phyloP scores from a whole-genome alignment of 352 stramenopile genomes.

The Pythium rhizo-oryzae region DNA sequence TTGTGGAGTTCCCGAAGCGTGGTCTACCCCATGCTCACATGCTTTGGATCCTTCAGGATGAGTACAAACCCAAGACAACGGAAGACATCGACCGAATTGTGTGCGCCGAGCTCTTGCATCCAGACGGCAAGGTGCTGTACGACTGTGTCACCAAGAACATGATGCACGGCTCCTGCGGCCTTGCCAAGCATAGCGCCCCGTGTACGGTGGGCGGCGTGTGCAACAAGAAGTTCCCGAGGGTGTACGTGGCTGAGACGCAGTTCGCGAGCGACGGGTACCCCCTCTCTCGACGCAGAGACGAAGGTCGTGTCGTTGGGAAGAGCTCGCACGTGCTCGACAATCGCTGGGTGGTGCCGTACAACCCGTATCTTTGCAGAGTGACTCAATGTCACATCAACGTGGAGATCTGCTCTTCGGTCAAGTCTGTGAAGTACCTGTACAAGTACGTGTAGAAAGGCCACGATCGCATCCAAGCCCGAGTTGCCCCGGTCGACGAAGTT shows the following conservation, averaged over 20 bases:
- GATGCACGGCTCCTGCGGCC: conserved; percentile 15
- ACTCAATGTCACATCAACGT: too few species aligned
- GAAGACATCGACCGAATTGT: conserved; percentile 18
- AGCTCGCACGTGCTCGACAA: conserved; percentile 25
- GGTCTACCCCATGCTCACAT: conserved; percentile 45
- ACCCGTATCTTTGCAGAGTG: too few species aligned
- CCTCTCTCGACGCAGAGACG: neutral
- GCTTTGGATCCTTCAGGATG: conserved; percentile 36
- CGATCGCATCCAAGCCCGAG: conserved; percentile 4
- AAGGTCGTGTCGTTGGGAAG: neutral
- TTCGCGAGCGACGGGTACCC: conserved; percentile 2
- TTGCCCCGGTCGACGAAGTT: neutral
- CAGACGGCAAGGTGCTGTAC: neutral
- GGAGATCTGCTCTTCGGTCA: too few species aligned
- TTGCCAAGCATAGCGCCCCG: neutral
- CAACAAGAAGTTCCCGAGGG: conserved; percentile 10
- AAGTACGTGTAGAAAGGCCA: conserved; percentile 57
- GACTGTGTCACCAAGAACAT: conserved; percentile 1
- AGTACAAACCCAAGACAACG: conserved; percentile 14
- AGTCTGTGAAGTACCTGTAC: conserved; percentile 56
- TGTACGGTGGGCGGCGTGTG: conserved; percentile 14
- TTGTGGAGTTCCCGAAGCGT: conserved; percentile 53
- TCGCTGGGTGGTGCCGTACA: conserved; percentile 50
- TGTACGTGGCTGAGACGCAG: neutral
- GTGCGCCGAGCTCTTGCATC: conserved; percentile 13